Evolutionary conservation across 306 rosid species (phyloP), one percentile per base, ranked within the genome.

Genomic region (Acacia acuminata): DNA sequence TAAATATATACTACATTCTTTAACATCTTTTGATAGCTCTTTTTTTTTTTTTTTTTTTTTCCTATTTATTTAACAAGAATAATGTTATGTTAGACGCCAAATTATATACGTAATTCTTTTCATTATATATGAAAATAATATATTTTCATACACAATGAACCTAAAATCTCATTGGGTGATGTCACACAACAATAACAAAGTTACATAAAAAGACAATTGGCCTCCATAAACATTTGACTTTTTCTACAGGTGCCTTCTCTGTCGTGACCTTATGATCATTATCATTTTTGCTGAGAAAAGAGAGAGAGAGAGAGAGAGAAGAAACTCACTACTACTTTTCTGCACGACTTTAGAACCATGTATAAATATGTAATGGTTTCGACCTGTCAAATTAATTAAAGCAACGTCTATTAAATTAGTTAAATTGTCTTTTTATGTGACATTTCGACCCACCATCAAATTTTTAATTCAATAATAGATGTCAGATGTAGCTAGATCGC

Each of bases 11-110:
- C 47, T 43, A 9, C 48, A 44, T 44, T 44, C 48, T 44, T 10
- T 44, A 44, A 44, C 48, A 44, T 44, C 2, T 44, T 44, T 2
- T 3, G 15, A 47, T 12, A 47, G 10, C 16, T 12, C 51, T 1
- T 47, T 47, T 3, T 8, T 8, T 0, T n/a, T n/a, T 5, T 12
- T 17, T 1, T 47, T 47, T 3, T 8, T 0, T 0, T 0, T 0
- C 10, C 4, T 13, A 10, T 16, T 50, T 50, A 50, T 50, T 50
- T 50, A 1, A 16, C 56, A 50, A 47, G 56, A 13, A 47, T 11
- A 50, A 50, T 19, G 25, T 8, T 9, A 56, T 58, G 30, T 58
- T 22, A 58, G 30, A 24, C 4, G 30, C 27, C 30, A n/a, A 58
- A 58, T 22, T 15, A 24, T 58, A 7, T 11, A 58, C 27, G 32